Conservation (phyloP, 805 yeast genomes). For the Komagataella ulmi region DNA sequence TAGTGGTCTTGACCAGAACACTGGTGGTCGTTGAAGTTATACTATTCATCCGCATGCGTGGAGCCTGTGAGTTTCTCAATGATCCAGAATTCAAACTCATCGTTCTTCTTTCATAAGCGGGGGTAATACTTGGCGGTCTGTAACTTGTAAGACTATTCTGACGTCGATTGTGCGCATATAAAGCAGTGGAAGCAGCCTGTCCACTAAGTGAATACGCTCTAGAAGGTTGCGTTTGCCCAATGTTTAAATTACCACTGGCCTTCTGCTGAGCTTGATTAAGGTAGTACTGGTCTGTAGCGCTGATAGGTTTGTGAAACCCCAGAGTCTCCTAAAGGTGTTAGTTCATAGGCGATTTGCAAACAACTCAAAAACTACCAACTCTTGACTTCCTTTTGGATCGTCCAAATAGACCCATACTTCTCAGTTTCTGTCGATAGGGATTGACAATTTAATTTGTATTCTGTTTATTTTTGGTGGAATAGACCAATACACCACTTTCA, state of each 20-base stretch:
- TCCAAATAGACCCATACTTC: neutral
- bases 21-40: slow-evolving; percentile 8
- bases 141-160: neutral
- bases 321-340: neutral
- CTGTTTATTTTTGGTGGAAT: neutral
- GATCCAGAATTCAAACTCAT: slow-evolving; percentile 16
- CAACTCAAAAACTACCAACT: neutral
- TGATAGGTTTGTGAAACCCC: neutral
- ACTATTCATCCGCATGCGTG: slow-evolving; percentile 4
- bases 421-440: neutral
- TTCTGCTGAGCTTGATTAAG: neutral
- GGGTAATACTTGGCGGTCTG: neutral
- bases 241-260: slow-evolving; percentile 6
- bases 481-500: neutral
- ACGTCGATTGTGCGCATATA: slow-evolving; percentile 8
- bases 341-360: neutral
- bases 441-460: neutral
- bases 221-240: neutral
- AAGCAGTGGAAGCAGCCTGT: slow-evolving; percentile 19
- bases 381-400: neutral
- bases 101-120: slow-evolving; percentile 9
- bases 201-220: slow-evolving; percentile 7
- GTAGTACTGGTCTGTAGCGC: neutral
- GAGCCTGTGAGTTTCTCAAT: neutral
- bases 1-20: slow-evolving; percentile 33